Conservation (phyloP, 148 eudicot species). For the Rhododendron mucronatum region DNA sequence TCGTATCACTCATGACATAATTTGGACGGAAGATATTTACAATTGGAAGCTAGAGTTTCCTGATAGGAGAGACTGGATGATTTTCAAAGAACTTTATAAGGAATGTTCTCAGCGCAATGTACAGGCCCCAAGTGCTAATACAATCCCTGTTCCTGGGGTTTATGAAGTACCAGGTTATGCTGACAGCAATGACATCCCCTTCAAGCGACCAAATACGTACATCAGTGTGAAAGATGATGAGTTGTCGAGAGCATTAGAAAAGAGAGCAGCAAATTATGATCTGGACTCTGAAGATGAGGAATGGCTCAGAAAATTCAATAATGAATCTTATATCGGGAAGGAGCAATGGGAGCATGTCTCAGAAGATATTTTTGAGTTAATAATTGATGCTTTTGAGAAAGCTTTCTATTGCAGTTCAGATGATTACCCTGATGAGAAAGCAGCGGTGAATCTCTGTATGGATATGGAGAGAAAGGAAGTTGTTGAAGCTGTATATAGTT, state of each 20-base stretch:
- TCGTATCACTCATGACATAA: constrained; percentile 52
- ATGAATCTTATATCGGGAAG: constrained; percentile 17
- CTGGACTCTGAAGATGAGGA: constrained; percentile 80
- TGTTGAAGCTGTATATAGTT: constrained; percentile 45
- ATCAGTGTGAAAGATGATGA: constrained; percentile 62
- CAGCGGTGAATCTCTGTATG: constrained; percentile 35
- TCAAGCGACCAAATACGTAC: constrained; percentile 58
- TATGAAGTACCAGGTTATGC: constrained; percentile 41
- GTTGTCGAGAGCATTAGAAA: constrained; percentile 61
- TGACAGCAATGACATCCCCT: constrained; percentile 23
- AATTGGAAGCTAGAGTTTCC: constrained; percentile 87
- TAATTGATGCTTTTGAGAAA: constrained; percentile 84
- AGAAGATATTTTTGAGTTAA: constrained; percentile 62
- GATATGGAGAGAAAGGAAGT: constrained; percentile 45
- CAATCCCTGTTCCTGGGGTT: constrained; percentile 77
- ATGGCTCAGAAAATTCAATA: constrained; percentile 58
- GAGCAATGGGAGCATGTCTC: constrained; percentile 33
- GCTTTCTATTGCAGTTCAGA: constrained; percentile 51
- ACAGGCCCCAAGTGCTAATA: constrained; percentile 34
- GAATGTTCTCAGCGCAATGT: constrained; percentile 64
- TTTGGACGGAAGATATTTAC: constrained; percentile 56
- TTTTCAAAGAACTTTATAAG: constrained; percentile 73
- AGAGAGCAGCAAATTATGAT: constrained; percentile 64
- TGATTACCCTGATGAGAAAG: constrained; percentile 36
- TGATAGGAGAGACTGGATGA: constrained; percentile 63